Evolutionary conservation across 1,139 yeast genomes (phyloP).

Genomic region (Geotrichum phurueaensis): DNA sequence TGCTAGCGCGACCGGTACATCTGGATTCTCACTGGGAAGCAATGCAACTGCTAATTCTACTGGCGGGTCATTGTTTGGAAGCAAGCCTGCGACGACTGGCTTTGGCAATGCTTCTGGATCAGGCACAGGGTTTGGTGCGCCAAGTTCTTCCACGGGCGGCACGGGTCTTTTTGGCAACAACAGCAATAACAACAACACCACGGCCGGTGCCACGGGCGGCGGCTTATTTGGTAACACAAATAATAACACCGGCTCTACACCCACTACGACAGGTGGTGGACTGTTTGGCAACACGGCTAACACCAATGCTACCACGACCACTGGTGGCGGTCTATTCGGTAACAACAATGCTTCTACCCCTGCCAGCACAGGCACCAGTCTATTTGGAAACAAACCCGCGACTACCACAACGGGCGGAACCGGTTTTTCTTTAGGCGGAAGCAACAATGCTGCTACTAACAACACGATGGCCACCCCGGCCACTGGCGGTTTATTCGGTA

Average conservation of each 20-base stretch:
- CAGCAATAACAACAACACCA: slow-evolving; percentile 24
- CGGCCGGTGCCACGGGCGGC: slow-evolving; percentile 18
- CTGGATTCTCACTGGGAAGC: background rate
- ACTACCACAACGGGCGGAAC: slow-evolving; percentile 9
- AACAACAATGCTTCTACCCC: slow-evolving; percentile 7
- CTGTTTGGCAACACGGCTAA: slow-evolving; percentile 18
- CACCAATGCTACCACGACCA: slow-evolving; percentile 6
- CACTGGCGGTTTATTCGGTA: slow-evolving; percentile 29
- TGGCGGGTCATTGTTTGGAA: slow-evolving; percentile 10
- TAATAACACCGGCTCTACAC: background rate
- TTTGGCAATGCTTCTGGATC: background rate
- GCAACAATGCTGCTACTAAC: slow-evolving; percentile 18
- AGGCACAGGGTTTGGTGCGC: background rate
- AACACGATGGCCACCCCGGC: slow-evolving; percentile 21
- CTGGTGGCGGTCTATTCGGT: slow-evolving; percentile 17
- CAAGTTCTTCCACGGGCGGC: background rate
- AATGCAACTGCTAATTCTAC: background rate
- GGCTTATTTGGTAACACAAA: slow-evolving; percentile 38
- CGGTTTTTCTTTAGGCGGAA: slow-evolving; percentile 12
- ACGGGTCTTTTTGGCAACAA: slow-evolving; percentile 15
- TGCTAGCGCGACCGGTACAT: slow-evolving; percentile 1
- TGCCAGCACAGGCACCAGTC: slow-evolving; percentile 17
- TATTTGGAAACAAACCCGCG: slow-evolving; percentile 13
- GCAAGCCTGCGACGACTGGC: slow-evolving; percentile 2
- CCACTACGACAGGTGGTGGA: slow-evolving; percentile 16